Percentiles rank a stretch among this genome's conserved stretches.
These are phyloP conservation scores for Diaporthe vexans DNA, from an alignment of 2,329 filamentous ascomycete genomes.

Conservation along the genomic window DNA sequence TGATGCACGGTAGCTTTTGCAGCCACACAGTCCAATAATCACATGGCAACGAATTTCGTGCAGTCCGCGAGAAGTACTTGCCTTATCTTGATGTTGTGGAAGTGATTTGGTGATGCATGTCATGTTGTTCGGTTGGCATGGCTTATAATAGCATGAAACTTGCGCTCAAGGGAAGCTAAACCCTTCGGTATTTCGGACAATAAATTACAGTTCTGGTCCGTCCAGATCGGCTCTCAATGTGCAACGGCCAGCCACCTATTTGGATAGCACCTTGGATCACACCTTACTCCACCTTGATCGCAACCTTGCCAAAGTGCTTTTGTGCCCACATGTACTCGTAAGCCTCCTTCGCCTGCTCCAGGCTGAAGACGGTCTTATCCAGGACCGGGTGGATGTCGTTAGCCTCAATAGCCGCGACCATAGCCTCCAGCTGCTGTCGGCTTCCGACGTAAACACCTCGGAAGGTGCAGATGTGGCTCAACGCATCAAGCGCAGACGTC, in stretches of 20 bases:
- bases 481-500: slow-evolving; percentile 66
- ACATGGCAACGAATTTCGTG: not conserved
- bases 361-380: slow-evolving; percentile 53
- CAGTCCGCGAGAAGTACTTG: no score
- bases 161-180: not conserved
- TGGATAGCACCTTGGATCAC: not conserved
- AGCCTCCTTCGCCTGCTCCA: slow-evolving; percentile 58
- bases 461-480: slow-evolving; percentile 54
- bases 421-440: slow-evolving; percentile 57
- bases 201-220: slow-evolving; percentile 15
- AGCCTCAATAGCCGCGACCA: slow-evolving; percentile 58
- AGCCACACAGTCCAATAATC: not conserved
- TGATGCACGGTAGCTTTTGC: not conserved
- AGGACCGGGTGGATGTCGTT: slow-evolving; percentile 59
- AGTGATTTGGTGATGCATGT: not conserved
- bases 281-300: slow-evolving; percentile 60
- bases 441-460: slow-evolving; percentile 59
- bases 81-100: not conserved
- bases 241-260: not conserved
- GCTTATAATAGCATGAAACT: slow-evolving; percentile 19
- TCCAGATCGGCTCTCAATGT: not conserved
- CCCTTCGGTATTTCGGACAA: slow-evolving; percentile 6
- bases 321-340: slow-evolving; percentile 68
- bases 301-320: slow-evolving; percentile 70
- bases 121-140: not conserved